These are phyloP conservation scores for Gastrolobium villosum DNA, from an alignment of 306 rosid genomes.

Conservation along the genomic window DNA sequence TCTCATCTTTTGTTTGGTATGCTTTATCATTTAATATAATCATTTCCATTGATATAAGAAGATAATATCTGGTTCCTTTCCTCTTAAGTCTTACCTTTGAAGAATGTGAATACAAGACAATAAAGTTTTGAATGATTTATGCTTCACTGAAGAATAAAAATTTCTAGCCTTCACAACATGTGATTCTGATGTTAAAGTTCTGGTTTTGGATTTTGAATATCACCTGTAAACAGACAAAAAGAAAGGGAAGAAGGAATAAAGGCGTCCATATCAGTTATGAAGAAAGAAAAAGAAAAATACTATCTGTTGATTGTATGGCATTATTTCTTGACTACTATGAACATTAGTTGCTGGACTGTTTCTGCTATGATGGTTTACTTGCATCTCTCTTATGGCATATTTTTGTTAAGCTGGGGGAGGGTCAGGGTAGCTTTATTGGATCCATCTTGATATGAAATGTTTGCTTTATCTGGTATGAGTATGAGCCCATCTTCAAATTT, in stretches of 20 bases:
- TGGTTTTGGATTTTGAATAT: slow-evolving; percentile 15
- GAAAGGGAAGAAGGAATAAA: background rate
- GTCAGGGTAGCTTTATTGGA: slow-evolving; percentile 5
- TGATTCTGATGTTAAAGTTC: slow-evolving; percentile 40
- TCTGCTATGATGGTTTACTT: background rate
- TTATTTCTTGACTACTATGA: background rate
- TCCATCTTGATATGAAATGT: slow-evolving; percentile 1
- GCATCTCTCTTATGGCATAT: background rate
- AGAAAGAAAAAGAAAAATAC: slow-evolving; percentile 14
- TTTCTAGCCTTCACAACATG: background rate
- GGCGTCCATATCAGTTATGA: background rate
- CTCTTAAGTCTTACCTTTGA: slow-evolving; percentile 14
- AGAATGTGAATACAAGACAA: background rate
- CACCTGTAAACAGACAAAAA: background rate
- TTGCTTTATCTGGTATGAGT: background rate
- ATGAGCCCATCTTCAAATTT: slow-evolving; percentile 22
- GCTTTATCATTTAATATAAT: slow-evolving; percentile 11
- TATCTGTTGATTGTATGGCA: slow-evolving; percentile 9
- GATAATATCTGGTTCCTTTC: slow-evolving; percentile 15
- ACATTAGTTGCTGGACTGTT: slow-evolving; percentile 20
- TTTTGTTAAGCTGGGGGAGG: slow-evolving; percentile 22
- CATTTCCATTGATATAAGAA: slow-evolving; percentile 4
- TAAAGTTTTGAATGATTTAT: slow-evolving; percentile 33
- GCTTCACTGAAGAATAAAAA: slow-evolving; percentile 23
- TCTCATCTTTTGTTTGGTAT: slow-evolving; percentile 2